Evolutionary conservation across 2,329 filamentous ascomycete genomes (phyloP).

Genomic region (Rhynchosporium secalis): DNA sequence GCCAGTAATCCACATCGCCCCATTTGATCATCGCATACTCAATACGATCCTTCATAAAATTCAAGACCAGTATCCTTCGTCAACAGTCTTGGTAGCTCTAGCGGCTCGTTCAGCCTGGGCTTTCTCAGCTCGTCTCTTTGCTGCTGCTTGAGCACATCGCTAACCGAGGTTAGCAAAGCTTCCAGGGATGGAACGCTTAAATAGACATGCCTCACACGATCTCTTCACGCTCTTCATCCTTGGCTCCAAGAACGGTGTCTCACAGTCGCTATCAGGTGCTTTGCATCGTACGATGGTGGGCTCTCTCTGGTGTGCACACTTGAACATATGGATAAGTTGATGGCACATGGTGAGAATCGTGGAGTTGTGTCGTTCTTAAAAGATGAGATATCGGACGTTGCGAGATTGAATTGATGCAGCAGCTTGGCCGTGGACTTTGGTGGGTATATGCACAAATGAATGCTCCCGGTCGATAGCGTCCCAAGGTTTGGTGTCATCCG

Average conservation of each 20-base stretch:
- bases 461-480: neutral
- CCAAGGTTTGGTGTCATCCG: conserved; percentile 1
- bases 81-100: conserved; percentile 15
- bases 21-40: too few species aligned
- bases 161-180: conserved; percentile 18
- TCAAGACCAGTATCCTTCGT: conserved; percentile 34
- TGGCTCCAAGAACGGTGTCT: conserved; percentile 33
- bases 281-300: conserved; percentile 29
- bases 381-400: neutral
- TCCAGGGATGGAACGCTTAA: neutral
- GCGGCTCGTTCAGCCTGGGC: conserved; percentile 5
- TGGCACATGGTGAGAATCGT: conserved; percentile 32
- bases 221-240: conserved; percentile 30
- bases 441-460: conserved; percentile 4
- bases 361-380: neutral
- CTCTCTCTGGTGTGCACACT: conserved; percentile 32
- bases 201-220: conserved; percentile 26
- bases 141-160: conserved; percentile 27
- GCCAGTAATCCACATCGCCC: neutral
- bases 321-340: conserved; percentile 35
- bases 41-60: neutral
- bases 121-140: conserved; percentile 12
- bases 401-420: neutral
- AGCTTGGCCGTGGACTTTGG: neutral
- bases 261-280: conserved; percentile 27